phyloP scores from a whole-genome alignment of 768 basidiomycete genomes.

The Naganishia vishniacii region DNA sequence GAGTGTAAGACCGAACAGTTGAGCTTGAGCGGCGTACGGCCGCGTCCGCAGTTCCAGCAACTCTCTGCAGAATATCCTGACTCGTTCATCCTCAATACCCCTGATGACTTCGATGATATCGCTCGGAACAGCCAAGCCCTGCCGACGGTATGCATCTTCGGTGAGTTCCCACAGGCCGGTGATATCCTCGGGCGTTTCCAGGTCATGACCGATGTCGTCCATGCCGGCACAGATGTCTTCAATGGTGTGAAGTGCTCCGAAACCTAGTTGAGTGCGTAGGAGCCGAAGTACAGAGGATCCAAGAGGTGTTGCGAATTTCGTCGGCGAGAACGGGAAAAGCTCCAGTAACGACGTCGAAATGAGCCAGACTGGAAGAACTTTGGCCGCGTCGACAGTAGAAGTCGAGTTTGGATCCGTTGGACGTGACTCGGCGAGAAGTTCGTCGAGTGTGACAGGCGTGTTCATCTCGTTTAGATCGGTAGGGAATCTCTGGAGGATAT shows the following conservation, averaged over 20 bases:
- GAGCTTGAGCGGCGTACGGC: slow-evolving; percentile 17
- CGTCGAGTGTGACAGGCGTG: slow-evolving; percentile 1
- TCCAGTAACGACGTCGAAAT: slow-evolving; percentile 36
- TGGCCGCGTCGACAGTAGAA: background rate
- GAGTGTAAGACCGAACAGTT: slow-evolving; percentile 18
- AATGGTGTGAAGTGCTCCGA: slow-evolving; percentile 31
- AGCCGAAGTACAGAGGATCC: slow-evolving; percentile 33
- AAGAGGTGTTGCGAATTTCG: slow-evolving; percentile 34
- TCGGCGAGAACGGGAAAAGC: slow-evolving; percentile 36
- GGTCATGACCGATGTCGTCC: slow-evolving; percentile 29
- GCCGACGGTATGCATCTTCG: slow-evolving; percentile 5
- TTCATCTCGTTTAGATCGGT: background rate
- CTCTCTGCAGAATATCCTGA: slow-evolving; percentile 11
- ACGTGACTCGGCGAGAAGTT: background rate
- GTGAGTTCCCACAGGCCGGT: slow-evolving; percentile 22
- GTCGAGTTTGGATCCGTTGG: background rate
- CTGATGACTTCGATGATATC: slow-evolving; percentile 11
- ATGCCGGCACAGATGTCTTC: slow-evolving; percentile 39
- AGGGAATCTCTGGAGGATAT: slow-evolving; percentile 14
- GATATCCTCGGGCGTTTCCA: slow-evolving; percentile 19
- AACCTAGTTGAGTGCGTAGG: slow-evolving; percentile 33
- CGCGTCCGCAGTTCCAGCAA: slow-evolving; percentile 22
- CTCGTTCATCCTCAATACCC: background rate
- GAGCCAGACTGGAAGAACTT: slow-evolving; percentile 31
- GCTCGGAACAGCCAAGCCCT: slow-evolving; percentile 5